These are phyloP conservation scores for Chalciporus piperatus DNA, from an alignment of 768 basidiomycete species.

Conservation along the genomic window DNA sequence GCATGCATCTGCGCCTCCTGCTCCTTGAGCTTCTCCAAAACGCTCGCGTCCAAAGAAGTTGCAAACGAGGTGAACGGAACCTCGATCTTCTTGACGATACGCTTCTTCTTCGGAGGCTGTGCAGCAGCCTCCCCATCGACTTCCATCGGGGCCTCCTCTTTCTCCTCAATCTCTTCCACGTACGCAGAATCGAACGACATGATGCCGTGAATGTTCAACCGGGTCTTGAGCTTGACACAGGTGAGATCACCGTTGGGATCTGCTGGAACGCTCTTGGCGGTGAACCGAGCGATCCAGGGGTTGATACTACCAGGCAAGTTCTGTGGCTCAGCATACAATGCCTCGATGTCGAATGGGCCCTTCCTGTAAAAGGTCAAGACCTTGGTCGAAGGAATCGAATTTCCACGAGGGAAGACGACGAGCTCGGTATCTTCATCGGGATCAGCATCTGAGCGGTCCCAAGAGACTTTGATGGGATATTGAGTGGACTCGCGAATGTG, in stretches of 20 bases:
- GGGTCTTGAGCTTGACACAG: slow-evolving; percentile 87
- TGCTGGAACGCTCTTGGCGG: slow-evolving; percentile 75
- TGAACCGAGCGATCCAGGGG: slow-evolving; percentile 82
- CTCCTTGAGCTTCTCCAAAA: slow-evolving; percentile 69
- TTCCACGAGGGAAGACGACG: slow-evolving; percentile 83
- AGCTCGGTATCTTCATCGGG: slow-evolving; percentile 90
- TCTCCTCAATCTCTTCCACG: slow-evolving; percentile 78
- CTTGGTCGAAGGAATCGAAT: slow-evolving; percentile 89
- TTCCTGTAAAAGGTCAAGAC: slow-evolving; percentile 93
- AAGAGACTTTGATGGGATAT: slow-evolving; percentile 89
- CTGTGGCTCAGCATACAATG: slow-evolving; percentile 72
- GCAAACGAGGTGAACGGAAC: slow-evolving; percentile 68
- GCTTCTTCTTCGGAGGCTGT: slow-evolving; percentile 72
- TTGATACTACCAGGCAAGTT: slow-evolving; percentile 75
- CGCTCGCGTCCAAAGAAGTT: slow-evolving; percentile 59
- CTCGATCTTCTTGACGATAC: slow-evolving; percentile 78
- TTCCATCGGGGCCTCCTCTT: slow-evolving; percentile 73
- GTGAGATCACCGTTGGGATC: slow-evolving; percentile 69
- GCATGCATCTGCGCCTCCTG: slow-evolving; percentile 87
- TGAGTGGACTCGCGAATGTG: slow-evolving; percentile 78
- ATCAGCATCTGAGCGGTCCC: slow-evolving; percentile 73
- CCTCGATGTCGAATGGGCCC: slow-evolving; percentile 84
- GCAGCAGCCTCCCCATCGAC: slow-evolving; percentile 50
- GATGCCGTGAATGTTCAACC: slow-evolving; percentile 83
- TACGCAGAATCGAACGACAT: slow-evolving; percentile 86